phyloP scores from a whole-genome alignment of 139 green algal species.

The Micractinium sp. region DNA sequence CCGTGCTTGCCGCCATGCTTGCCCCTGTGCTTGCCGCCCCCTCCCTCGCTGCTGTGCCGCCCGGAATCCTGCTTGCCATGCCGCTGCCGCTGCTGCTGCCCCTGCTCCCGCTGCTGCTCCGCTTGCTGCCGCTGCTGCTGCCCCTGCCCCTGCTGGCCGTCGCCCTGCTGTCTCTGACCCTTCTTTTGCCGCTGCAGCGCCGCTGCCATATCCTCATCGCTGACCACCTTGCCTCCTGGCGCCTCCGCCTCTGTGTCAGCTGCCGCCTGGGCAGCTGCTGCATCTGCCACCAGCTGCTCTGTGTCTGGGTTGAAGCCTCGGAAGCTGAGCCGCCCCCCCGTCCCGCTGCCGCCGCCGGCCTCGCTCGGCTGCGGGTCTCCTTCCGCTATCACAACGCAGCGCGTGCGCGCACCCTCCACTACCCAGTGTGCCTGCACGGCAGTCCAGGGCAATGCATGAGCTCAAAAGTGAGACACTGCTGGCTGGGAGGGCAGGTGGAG shows the following conservation, averaged over 20 bases:
- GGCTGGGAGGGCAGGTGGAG: too few species aligned
- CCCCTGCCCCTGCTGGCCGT: neutral
- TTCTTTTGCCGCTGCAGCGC: neutral
- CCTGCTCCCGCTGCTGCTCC: neutral
- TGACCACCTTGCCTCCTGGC: slow-evolving; percentile 2
- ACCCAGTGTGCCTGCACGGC: slow-evolving; percentile 34
- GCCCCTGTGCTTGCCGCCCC: neutral
- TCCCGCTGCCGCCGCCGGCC: neutral
- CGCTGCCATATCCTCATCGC: slow-evolving; percentile 29
- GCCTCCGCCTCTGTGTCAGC: slow-evolving; percentile 2
- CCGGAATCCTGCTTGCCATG: neutral
- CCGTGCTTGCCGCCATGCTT: neutral
- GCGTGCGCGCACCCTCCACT: slow-evolving; percentile 13
- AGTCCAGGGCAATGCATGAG: neutral
- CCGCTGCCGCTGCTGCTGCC: neutral
- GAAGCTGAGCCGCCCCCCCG: slow-evolving; percentile 16
- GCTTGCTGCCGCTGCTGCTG: slow-evolving; percentile 3
- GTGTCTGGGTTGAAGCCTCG: neutral
- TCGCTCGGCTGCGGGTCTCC: slow-evolving; percentile 3
- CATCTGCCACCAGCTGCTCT: neutral
- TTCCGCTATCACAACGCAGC: slow-evolving; percentile 29
- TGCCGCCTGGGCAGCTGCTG: neutral
- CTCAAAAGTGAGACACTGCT: neutral
- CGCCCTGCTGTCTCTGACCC: neutral
- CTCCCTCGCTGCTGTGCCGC: neutral